Evolutionary conservation across 306 rosid species (phyloP), one percentile per base, ranked within the genome.

Genomic region (Pyrus communis): DNA sequence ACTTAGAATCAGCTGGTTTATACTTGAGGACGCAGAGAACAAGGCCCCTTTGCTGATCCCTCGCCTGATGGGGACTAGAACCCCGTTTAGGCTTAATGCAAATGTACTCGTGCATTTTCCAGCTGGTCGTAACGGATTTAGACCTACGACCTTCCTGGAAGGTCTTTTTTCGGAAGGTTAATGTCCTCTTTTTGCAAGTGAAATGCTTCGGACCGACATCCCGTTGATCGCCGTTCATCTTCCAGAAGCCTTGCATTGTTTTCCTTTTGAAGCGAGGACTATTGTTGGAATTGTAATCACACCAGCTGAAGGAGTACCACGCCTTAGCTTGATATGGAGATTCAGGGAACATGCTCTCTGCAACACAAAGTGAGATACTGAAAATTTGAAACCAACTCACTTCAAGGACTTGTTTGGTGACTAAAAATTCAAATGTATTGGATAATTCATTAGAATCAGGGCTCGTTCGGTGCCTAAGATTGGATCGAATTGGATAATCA

Each of bases 81-180:
- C 51, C 72, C n/a, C 1, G 43, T 64, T 35, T 0, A 14, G 82
- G 75, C 5, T 21, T 27, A 19, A 25, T 21, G 46, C 22, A 1
- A 51, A 76, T 84, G 63, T 91, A 91, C 49, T 91, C 93, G 51
- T 91, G 93, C 18, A 89, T 84, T 30, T 87, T 81, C 90, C 90
- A 91, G 0, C 76, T 55, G 75, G 84, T 79, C 78, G 42, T 74
- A 4, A 7, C 43, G 71, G 70, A 19, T 27, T 75, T 78, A 28
- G 1, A 80, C 76, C 15, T 70, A 58, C 84, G 82, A 5, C 88
- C 90, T 21, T 3, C 0, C 4, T 87, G 22, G 79, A 82, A 91
- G 59, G 87, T 91, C 65, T 15, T 49, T 5, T 0, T 49, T 49
- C 17, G 2, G 21, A 49, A 51, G 21, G 55, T 51, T 51, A 91